These are phyloP conservation scores for Ballota nigra DNA, from an alignment of 257 asterid genomes.

Conservation along the genomic window DNA sequence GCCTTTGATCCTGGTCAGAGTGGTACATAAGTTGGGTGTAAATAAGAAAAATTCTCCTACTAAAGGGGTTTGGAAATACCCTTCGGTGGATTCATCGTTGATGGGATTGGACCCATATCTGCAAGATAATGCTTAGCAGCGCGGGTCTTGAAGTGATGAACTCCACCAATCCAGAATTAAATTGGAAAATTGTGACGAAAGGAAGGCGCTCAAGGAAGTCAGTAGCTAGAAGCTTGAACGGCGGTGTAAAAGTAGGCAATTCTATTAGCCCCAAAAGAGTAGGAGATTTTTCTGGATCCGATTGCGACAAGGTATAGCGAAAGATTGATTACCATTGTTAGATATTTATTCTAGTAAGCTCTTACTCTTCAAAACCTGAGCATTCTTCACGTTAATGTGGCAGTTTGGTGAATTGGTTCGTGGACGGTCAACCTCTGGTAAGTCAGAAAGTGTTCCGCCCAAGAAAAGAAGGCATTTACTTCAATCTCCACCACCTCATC, in stretches of 20 bases:
- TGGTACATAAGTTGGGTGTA: constrained; percentile 16
- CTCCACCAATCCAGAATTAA: constrained; percentile 44
- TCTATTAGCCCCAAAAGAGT: constrained; percentile 66
- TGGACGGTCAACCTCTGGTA: constrained; percentile 40
- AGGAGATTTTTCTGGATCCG: constrained; percentile 66
- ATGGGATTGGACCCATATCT: constrained; percentile 44
- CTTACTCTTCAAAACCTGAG: background rate
- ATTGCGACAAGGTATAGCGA: constrained; percentile 63
- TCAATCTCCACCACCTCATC: constrained; percentile 42
- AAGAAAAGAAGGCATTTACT: constrained; percentile 66
- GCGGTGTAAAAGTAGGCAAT: constrained; percentile 33
- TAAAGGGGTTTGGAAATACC: constrained; percentile 23
- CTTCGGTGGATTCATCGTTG: constrained; percentile 41
- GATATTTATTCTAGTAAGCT: background rate
- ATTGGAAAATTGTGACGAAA: constrained; percentile 70
- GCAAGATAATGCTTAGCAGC: constrained; percentile 44
- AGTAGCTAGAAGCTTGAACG: constrained; percentile 47
- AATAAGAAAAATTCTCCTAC: constrained; percentile 24
- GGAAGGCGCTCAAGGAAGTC: constrained; percentile 71
- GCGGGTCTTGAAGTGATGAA: constrained; percentile 52
- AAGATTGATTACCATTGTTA: background rate
- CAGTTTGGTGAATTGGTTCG: constrained; percentile 46
- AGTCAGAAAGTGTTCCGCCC: constrained; percentile 49
- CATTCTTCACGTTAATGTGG: constrained; percentile 18
- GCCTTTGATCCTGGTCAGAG: constrained; percentile 27